A percentile compares a stretch with the other conserved stretches of the same genome.
Evolutionary conservation across 495 filamentous ascomycete species (phyloP).

Genomic region (Trichoderma asperelloides): DNA sequence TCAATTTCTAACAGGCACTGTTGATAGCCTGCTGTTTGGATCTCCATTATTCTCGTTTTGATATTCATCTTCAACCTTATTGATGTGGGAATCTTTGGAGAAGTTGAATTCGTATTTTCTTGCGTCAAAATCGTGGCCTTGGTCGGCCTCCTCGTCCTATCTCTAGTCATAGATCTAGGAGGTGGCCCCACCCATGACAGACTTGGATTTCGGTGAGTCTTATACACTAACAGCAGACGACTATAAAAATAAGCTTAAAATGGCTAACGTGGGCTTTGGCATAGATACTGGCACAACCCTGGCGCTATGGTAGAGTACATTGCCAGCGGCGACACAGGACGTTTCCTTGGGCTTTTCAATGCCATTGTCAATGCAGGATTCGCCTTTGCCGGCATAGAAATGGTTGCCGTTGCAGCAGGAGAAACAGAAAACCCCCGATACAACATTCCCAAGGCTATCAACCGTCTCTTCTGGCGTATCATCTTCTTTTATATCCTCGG

Average conservation of each 20-base stretch:
- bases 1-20: neutral
- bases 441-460: conserved; percentile 53
- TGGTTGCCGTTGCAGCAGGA: conserved; percentile 47
- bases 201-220: conserved; percentile 45
- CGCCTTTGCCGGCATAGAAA: conserved; percentile 24
- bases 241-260: neutral
- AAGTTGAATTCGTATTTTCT: conserved; percentile 47
- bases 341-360: conserved; percentile 24
- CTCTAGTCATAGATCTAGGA: conserved; percentile 53
- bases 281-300: conserved; percentile 46
- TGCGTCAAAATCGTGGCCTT: conserved; percentile 54
- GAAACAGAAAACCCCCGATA: conserved; percentile 61
- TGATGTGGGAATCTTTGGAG: conserved; percentile 36
- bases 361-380: conserved; percentile 25
- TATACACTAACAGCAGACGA: neutral
- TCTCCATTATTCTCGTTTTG: conserved; percentile 23
- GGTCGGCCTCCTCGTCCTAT: conserved; percentile 50
- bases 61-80: conserved; percentile 22
- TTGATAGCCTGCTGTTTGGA: conserved; percentile 35
- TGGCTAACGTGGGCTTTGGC: neutral
- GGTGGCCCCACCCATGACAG: conserved; percentile 45
- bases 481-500: conserved; percentile 57
- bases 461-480: conserved; percentile 56
- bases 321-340: conserved; percentile 31
- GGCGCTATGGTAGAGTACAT: conserved; percentile 53